These are phyloP conservation scores for Monosporascus sp. DNA, from an alignment of 2,329 filamentous ascomycete species.

Conservation along the genomic window DNA sequence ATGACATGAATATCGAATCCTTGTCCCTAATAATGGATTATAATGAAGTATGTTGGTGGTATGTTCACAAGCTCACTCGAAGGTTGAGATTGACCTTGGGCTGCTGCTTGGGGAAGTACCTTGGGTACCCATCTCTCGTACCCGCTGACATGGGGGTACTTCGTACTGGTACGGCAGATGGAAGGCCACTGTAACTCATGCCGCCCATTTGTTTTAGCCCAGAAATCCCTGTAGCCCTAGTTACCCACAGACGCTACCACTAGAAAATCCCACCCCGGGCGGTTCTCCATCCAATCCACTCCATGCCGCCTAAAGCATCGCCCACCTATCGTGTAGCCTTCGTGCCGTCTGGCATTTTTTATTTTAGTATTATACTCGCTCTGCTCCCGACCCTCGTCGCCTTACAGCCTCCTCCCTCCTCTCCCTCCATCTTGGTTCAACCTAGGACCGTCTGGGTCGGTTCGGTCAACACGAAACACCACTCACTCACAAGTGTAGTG, in stretches of 20 bases:
- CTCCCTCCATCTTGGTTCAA: conserved; percentile 7
- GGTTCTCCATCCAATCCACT: neutral
- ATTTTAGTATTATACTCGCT: conserved; percentile 1
- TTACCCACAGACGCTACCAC: neutral
- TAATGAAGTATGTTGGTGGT: no score
- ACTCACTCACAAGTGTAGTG: conserved; percentile 9
- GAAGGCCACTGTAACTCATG: no score
- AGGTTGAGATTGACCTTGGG: no score
- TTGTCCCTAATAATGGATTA: no score
- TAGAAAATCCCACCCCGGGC: neutral
- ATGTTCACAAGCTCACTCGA: no score
- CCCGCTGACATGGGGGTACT: no score
- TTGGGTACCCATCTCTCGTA: no score
- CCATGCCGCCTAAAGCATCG: neutral
- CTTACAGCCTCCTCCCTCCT: conserved; percentile 8
- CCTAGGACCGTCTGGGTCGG: neutral
- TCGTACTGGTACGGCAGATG: no score
- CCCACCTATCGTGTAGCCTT: neutral
- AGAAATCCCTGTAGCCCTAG: no score
- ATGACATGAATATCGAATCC: no score
- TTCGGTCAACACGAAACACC: neutral
- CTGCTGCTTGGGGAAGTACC: no score
- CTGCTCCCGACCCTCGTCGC: conserved; percentile 7
- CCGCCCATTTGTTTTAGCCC: no score
- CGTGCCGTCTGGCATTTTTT: neutral